Percentiles rank a stretch among this genome's conserved stretches.
These are phyloP conservation scores for Sarcodon aspratus DNA, from an alignment of 768 basidiomycete species.

Conservation along the genomic window DNA sequence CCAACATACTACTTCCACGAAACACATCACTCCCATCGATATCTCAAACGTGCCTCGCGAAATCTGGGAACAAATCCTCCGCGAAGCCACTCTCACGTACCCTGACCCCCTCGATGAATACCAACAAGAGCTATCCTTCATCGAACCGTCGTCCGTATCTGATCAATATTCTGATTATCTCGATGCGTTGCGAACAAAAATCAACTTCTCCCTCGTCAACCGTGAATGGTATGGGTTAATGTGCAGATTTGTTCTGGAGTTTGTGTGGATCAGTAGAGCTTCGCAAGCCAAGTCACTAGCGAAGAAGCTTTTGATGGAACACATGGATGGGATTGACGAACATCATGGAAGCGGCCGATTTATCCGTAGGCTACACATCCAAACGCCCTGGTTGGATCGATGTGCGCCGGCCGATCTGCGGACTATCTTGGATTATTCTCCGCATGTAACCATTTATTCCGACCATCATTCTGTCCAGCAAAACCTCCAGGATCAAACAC, in stretches of 20 bases:
- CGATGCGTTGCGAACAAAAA: constrained; percentile 35
- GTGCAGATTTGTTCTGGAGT: constrained; percentile 51
- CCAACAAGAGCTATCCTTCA: constrained; percentile 44
- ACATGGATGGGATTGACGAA: constrained; percentile 22
- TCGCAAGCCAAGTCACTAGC: constrained; percentile 37
- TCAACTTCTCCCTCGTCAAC: constrained; percentile 40
- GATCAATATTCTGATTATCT: constrained; percentile 34
- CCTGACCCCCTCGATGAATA: constrained; percentile 33
- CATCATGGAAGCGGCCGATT: constrained; percentile 25
- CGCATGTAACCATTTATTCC: constrained; percentile 45
- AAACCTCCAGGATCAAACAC: constrained; percentile 32
- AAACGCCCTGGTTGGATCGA: constrained; percentile 52
- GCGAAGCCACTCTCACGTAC: constrained; percentile 36
- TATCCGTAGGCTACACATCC: constrained; percentile 59
- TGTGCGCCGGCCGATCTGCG: constrained; percentile 57
- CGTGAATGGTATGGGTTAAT: constrained; percentile 41
- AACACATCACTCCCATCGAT: neutral
- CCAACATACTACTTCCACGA: neutral
- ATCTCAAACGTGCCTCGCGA: constrained; percentile 35
- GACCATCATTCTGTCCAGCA: constrained; percentile 58
- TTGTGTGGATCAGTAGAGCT: constrained; percentile 55
- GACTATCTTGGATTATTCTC: constrained; percentile 57
- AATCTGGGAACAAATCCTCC: constrained; percentile 56
- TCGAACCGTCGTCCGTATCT: constrained; percentile 29
- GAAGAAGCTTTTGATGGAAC: constrained; percentile 29